These are phyloP conservation scores for Aristolochia californica DNA, from an alignment of 164 flowering plant genomes.

Conservation along the genomic window DNA sequence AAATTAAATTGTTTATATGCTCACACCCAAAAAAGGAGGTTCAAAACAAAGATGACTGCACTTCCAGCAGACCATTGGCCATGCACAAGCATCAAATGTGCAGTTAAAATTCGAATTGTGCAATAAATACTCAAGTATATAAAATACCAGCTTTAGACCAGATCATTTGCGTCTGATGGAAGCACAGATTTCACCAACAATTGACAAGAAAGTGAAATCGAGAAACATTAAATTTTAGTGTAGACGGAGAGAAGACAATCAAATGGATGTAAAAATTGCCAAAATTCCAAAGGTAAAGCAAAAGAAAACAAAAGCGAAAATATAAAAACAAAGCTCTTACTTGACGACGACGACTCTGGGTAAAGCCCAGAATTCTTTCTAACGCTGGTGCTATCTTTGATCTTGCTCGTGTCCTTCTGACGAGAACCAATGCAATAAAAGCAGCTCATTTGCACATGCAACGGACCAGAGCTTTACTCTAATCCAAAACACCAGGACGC, in stretches of 20 bases:
- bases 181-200: too few relatives aligned
- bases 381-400: conserved; percentile 13
- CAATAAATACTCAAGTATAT: too few relatives aligned
- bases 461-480: background rate
- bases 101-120: too few relatives aligned
- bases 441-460: conserved; percentile 17
- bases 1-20: background rate
- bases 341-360: conserved; percentile 5
- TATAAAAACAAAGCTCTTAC: background rate
- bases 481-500: conserved; percentile 1
- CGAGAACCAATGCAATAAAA: conserved; percentile 19
- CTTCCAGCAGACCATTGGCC: too few relatives aligned
- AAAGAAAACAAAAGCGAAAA: background rate
- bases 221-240: too few relatives aligned
- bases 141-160: too few relatives aligned
- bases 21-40: background rate
- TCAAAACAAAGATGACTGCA: background rate
- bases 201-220: too few relatives aligned
- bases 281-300: background rate
- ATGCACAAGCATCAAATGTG: too few relatives aligned
- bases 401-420: conserved; percentile 13
- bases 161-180: too few relatives aligned
- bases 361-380: conserved; percentile 9
- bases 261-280: background rate
- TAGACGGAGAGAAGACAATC: too few relatives aligned